A percentile compares a stretch with the other conserved stretches of the same genome.
These are phyloP conservation scores for Darksidea phi DNA, from an alignment of 495 filamentous ascomycete species.

Conservation along the genomic window DNA sequence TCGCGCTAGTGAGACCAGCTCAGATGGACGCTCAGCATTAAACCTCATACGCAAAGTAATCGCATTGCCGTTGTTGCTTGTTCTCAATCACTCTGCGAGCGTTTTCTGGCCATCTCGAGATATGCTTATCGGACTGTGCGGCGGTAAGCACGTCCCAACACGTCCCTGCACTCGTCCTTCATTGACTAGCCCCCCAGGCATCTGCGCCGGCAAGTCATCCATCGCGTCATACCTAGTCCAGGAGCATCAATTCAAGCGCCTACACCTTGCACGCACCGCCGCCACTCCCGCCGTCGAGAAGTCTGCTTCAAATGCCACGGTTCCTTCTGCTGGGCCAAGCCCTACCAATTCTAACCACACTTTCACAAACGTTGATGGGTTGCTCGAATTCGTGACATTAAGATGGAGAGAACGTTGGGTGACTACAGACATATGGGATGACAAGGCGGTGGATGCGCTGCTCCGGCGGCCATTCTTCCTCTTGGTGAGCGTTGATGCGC, in stretches of 20 bases:
- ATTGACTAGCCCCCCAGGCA: constrained; percentile 53
- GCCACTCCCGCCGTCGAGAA: constrained; percentile 31
- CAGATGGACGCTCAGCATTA: too few species aligned
- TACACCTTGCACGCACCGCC: constrained; percentile 47
- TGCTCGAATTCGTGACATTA: constrained; percentile 83
- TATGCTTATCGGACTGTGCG: constrained; percentile 94
- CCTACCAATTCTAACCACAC: constrained; percentile 36
- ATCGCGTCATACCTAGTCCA: constrained; percentile 79
- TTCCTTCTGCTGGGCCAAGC: constrained; percentile 29
- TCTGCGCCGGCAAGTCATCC: constrained; percentile 85
- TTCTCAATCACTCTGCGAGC: neutral
- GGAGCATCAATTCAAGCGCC: constrained; percentile 68
- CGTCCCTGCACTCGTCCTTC: neutral
- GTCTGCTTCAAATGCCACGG: constrained; percentile 36
- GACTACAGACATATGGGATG: constrained; percentile 73
- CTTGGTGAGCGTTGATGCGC: constrained; percentile 87
- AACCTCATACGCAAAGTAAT: too few species aligned
- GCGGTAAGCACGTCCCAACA: constrained; percentile 57
- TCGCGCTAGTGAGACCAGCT: too few species aligned
- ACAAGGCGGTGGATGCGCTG: constrained; percentile 66
- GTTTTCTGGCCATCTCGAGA: neutral
- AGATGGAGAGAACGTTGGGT: constrained; percentile 81
- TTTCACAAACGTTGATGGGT: constrained; percentile 59
- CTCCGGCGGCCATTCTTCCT: constrained; percentile 85
- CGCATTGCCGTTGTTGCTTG: too few species aligned